Conservation (phyloP, 306 rosid genomes). For the Begonia masoniana region DNA sequence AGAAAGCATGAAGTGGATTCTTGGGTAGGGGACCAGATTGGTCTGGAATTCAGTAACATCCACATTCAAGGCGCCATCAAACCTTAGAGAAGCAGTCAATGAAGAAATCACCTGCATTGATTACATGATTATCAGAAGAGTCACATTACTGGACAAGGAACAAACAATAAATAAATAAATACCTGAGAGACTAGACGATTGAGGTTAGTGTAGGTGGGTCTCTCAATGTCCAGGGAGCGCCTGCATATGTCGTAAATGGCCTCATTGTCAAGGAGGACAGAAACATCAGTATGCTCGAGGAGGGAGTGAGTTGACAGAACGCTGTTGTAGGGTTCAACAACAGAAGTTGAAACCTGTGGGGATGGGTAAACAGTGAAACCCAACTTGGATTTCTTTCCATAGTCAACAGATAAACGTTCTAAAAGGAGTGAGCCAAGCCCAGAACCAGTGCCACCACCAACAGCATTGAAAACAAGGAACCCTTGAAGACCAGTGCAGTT, state of each 20-base stretch:
- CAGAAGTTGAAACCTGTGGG: slow-evolving; percentile 74
- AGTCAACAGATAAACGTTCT: slow-evolving; percentile 69
- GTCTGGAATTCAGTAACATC: slow-evolving; percentile 81
- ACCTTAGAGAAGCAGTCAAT: slow-evolving; percentile 61
- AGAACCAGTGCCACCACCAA: slow-evolving; percentile 80
- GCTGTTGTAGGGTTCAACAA: slow-evolving; percentile 82
- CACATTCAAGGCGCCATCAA: slow-evolving; percentile 73
- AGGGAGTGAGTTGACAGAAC: slow-evolving; percentile 79
- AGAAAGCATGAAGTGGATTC: slow-evolving; percentile 81
- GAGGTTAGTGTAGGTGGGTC: slow-evolving; percentile 78
- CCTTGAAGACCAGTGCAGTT: slow-evolving; percentile 87
- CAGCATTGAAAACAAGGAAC: slow-evolving; percentile 71
- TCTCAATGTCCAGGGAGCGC: slow-evolving; percentile 73
- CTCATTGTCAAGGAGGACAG: slow-evolving; percentile 67
- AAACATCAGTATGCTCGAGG: slow-evolving; percentile 68
- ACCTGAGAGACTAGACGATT: slow-evolving; percentile 73
- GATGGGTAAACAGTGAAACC: slow-evolving; percentile 79
- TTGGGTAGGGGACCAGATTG: slow-evolving; percentile 71
- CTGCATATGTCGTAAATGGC: slow-evolving; percentile 74
- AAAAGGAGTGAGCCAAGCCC: slow-evolving; percentile 75
- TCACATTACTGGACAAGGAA: neutral
- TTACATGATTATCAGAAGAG: neutral
- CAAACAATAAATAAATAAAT: neutral
- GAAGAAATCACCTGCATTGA: slow-evolving; percentile 56
- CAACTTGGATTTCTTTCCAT: slow-evolving; percentile 74